Conservation (phyloP, 306 rosid species). For the Cucurbita ficifolia region DNA sequence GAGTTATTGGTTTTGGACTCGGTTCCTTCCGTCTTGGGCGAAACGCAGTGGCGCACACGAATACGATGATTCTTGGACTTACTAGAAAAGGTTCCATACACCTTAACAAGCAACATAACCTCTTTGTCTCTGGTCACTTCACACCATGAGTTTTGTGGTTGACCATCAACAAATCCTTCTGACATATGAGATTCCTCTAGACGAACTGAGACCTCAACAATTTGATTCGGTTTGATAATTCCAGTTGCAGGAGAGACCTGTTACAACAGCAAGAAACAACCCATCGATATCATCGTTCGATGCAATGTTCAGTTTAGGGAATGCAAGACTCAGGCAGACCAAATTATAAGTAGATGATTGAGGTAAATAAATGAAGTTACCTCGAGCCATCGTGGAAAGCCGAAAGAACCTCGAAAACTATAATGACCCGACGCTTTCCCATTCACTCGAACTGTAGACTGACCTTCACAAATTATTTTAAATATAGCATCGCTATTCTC, state of each 20-base stretch:
- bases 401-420: conserved; percentile 61
- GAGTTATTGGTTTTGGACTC: conserved; percentile 24
- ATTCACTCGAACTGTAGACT: conserved; percentile 35
- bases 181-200: conserved; percentile 63
- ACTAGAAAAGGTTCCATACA: conserved; percentile 40
- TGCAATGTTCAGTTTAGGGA: not conserved
- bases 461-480: conserved; percentile 73
- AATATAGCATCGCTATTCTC: conserved; percentile 46
- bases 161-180: conserved; percentile 75
- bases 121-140: conserved; percentile 81
- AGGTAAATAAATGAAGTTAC: conserved; percentile 32
- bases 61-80: conserved; percentile 54
- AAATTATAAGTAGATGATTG: not conserved
- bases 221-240: conserved; percentile 59
- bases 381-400: conserved; percentile 96
- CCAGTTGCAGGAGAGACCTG: conserved; percentile 85
- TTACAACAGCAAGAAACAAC: conserved; percentile 15
- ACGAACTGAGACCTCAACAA: conserved; percentile 70
- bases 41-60: conserved; percentile 60
- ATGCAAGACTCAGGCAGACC: not conserved
- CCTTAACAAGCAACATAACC: conserved; percentile 60
- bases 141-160: conserved; percentile 77
- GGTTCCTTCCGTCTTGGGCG: conserved; percentile 28
- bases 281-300: not conserved
- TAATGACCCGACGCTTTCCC: conserved; percentile 35